Evolutionary conservation across 2,329 filamentous ascomycete species (phyloP).

Genomic region (Grosmannia penicillata): DNA sequence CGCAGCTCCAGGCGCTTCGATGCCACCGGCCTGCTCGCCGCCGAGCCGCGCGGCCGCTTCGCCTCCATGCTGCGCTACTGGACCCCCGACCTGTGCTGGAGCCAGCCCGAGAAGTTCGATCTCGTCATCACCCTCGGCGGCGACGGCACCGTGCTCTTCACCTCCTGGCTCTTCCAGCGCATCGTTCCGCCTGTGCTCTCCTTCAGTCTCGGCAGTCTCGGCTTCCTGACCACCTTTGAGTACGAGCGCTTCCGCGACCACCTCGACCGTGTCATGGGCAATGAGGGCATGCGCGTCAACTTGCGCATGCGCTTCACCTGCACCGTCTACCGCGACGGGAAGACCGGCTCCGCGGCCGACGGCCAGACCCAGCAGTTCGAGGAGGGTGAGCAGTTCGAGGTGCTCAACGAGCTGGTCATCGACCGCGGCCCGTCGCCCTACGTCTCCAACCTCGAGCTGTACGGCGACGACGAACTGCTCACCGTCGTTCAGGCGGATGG

Average conservation of each 20-base stretch:
- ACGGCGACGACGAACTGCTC: slow-evolving; percentile 85
- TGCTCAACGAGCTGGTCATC: slow-evolving; percentile 96
- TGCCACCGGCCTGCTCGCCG: slow-evolving; percentile 52
- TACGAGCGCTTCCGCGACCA: slow-evolving; percentile 81
- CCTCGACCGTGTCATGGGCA: slow-evolving; percentile 80
- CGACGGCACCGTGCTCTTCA: slow-evolving; percentile 77
- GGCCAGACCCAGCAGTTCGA: slow-evolving; percentile 41
- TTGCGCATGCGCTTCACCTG: slow-evolving; percentile 98
- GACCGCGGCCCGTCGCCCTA: slow-evolving; percentile 94
- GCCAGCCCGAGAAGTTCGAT: slow-evolving; percentile 86
- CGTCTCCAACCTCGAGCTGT: slow-evolving; percentile 91
- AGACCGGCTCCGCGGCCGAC: slow-evolving; percentile 24
- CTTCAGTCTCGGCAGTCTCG: slow-evolving; percentile 70
- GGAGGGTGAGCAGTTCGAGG: slow-evolving; percentile 92
- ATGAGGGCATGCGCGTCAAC: slow-evolving; percentile 91
- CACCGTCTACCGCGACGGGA: slow-evolving; percentile 71
- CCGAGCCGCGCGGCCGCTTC: slow-evolving; percentile 67
- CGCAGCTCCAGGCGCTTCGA: slow-evolving; percentile 80
- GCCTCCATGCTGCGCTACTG: slow-evolving; percentile 82
- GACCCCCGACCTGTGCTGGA: slow-evolving; percentile 93
- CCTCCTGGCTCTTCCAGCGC: slow-evolving; percentile 83
- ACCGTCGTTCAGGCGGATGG: slow-evolving; percentile 95
- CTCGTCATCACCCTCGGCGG: slow-evolving; percentile 79
- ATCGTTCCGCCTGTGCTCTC: slow-evolving; percentile 74
- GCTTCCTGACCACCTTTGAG: slow-evolving; percentile 80